These are phyloP conservation scores for Phycomyces blakesleeanus DNA, from an alignment of 192 early-diverging fungal genomes.

Conservation along the genomic window DNA sequence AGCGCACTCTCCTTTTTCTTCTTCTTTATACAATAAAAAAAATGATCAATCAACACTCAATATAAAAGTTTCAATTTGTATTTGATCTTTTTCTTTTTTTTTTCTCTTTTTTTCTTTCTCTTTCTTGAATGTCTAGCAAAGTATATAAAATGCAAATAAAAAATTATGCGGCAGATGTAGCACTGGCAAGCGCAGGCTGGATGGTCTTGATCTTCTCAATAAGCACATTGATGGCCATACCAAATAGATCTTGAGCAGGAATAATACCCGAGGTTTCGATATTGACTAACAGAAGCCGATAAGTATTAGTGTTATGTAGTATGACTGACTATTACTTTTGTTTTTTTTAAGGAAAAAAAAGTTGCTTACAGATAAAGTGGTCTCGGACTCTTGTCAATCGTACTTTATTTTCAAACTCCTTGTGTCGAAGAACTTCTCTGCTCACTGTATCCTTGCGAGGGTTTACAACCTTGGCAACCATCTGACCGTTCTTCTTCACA, in stretches of 20 bases:
- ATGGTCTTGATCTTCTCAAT: conserved; percentile 69
- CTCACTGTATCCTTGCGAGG: conserved; percentile 94
- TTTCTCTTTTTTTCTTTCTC: neutral
- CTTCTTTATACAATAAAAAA: too few species aligned
- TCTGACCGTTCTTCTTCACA: conserved; percentile 58
- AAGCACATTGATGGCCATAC: conserved; percentile 73
- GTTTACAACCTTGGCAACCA: conserved; percentile 79
- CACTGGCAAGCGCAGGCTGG: conserved; percentile 31
- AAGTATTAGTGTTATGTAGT: neutral
- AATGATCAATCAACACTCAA: too few species aligned
- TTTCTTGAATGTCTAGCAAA: neutral
- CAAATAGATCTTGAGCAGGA: conserved; percentile 72
- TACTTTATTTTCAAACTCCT: conserved; percentile 90
- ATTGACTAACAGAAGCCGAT: too few species aligned
- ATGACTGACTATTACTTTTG: neutral
- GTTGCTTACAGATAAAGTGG: conserved; percentile 91
- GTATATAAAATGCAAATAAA: neutral
- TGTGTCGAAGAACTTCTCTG: conserved; percentile 88
- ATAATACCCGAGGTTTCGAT: conserved; percentile 87
- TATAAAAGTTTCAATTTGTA: too few species aligned
- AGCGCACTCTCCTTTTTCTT: too few species aligned
- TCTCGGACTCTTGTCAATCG: conserved; percentile 85
- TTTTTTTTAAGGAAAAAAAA: too few species aligned
- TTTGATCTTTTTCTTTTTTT: neutral
- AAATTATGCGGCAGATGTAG: conserved; percentile 13